phyloP scores from a whole-genome alignment of 2,329 filamentous ascomycete species.

The Alternaria hordeiaustralica region DNA sequence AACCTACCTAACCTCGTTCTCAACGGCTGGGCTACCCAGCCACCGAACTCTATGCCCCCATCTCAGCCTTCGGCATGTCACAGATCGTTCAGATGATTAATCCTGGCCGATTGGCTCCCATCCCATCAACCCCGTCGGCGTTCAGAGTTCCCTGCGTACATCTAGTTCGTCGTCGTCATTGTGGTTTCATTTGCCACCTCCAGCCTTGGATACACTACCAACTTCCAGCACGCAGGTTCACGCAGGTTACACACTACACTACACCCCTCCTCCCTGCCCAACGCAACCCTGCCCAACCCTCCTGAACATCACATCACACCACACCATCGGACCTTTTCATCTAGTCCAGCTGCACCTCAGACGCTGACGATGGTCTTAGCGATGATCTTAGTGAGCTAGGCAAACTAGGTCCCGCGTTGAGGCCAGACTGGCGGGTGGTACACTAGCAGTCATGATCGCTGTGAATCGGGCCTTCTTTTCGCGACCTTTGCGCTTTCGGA shows the following conservation, averaged over 20 bases:
- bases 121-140: background rate
- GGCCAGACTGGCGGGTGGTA: background rate
- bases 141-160: background rate
- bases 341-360: background rate
- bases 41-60: background rate
- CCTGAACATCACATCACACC: background rate
- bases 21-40: background rate
- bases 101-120: background rate
- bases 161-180: background rate
- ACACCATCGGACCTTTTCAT: background rate
- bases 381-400: background rate
- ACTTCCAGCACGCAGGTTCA: background rate
- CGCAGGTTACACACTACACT: too few species aligned
- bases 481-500: background rate
- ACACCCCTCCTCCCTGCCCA: background rate
- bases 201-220: background rate
- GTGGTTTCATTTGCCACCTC: background rate
- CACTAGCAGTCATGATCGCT: background rate
- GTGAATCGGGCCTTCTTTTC: background rate
- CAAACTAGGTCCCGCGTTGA: background rate
- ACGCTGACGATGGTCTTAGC: background rate
- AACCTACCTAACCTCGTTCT: background rate
- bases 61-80: background rate
- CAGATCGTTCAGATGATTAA: background rate
- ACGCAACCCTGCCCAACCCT: background rate